Conservation (phyloP, 805 yeast species). For the Cyberlindnera americana region DNA sequence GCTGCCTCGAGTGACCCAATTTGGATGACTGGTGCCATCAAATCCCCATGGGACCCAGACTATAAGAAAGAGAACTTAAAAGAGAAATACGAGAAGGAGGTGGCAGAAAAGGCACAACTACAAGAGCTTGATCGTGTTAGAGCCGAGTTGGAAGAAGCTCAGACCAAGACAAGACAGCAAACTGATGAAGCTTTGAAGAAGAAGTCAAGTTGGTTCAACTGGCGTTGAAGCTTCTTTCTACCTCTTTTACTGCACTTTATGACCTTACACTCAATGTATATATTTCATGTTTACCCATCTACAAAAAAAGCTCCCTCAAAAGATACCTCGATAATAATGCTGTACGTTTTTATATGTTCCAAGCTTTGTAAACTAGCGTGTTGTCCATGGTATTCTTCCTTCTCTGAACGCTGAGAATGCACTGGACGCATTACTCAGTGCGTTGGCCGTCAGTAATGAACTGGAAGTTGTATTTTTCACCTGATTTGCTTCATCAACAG, state of each 20-base stretch:
- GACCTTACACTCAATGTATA: neutral
- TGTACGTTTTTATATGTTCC: too few species aligned
- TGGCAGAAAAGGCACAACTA: constrained; percentile 41
- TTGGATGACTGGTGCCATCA: constrained; percentile 74
- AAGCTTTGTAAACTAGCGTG: too few species aligned
- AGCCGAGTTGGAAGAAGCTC: constrained; percentile 35
- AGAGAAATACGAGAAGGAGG: constrained; percentile 44
- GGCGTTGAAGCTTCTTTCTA: constrained; percentile 19
- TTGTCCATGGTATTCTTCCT: constrained; percentile 28
- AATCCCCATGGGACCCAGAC: constrained; percentile 59
- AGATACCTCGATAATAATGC: too few species aligned
- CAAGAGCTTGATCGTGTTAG: constrained; percentile 40
- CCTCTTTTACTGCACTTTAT: too few species aligned
- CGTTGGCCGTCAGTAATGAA: constrained; percentile 26
- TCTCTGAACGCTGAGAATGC: constrained; percentile 28
- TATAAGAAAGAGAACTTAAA: constrained; percentile 36
- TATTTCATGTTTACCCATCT: too few species aligned
- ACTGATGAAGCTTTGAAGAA: constrained; percentile 31
- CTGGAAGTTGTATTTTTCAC: constrained; percentile 14
- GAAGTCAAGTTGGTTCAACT: constrained; percentile 31
- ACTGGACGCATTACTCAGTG: constrained; percentile 30
- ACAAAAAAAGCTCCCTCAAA: too few species aligned
- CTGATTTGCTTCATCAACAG: constrained; percentile 63
- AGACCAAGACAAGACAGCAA: constrained; percentile 24
- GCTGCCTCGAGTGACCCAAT: constrained; percentile 70